phyloP scores from a whole-genome alignment of 805 yeast species.

The Teunomyces stri region DNA sequence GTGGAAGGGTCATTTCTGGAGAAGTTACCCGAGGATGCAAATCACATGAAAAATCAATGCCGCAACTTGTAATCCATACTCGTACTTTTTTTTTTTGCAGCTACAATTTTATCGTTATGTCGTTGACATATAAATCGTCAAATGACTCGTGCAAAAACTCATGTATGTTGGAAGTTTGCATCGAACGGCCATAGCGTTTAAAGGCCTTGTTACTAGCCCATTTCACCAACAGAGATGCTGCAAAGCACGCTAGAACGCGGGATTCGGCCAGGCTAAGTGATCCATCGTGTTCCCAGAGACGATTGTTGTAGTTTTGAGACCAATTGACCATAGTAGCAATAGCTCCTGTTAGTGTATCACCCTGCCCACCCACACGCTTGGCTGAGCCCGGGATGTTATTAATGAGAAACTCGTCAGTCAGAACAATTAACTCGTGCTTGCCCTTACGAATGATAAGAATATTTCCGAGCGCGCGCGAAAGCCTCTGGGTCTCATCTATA shows the following conservation, averaged over 20 bases:
- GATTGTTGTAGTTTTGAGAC: constrained; percentile 61
- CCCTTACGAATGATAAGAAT: constrained; percentile 78
- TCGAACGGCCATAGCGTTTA: constrained; percentile 62
- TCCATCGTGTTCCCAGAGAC: constrained; percentile 47
- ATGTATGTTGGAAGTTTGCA: constrained; percentile 84
- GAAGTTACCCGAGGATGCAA: background rate
- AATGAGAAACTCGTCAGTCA: constrained; percentile 41
- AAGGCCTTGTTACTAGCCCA: constrained; percentile 65
- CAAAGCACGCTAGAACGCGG: constrained; percentile 59
- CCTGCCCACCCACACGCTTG: constrained; percentile 94
- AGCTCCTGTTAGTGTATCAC: constrained; percentile 86
- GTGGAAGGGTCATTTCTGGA: background rate
- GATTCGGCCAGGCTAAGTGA: constrained; percentile 16
- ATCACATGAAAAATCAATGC: background rate
- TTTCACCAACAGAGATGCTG: constrained; percentile 69
- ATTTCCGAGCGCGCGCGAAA: constrained; percentile 53
- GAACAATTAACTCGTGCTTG: constrained; percentile 57
- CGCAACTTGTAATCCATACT: background rate
- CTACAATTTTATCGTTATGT: constrained; percentile 3
- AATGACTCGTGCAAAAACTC: constrained; percentile 64
- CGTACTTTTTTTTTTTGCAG: background rate
- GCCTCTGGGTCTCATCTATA: constrained; percentile 3
- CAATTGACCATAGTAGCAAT: constrained; percentile 81
- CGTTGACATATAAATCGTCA: constrained; percentile 1
- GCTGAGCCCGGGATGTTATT: constrained; percentile 59